phyloP scores from a whole-genome alignment of 257 asterid genomes.

The Echium plantagineum region DNA sequence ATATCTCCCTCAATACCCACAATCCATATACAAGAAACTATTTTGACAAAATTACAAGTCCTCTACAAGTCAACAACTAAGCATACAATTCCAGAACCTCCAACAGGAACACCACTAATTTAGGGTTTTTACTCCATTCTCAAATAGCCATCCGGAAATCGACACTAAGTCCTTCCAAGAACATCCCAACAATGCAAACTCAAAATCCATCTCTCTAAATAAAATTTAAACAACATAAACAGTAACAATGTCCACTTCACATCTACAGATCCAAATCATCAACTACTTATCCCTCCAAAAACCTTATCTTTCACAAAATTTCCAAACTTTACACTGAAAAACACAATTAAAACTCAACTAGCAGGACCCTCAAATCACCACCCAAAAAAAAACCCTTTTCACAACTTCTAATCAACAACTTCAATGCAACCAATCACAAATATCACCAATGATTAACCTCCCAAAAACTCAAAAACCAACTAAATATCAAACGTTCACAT shows the following conservation, averaged over 20 bases:
- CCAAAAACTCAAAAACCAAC: slow-evolving; percentile 17
- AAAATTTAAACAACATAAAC: slow-evolving; percentile 17
- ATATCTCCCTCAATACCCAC: slow-evolving; percentile 41
- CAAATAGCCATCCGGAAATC: slow-evolving; percentile 38
- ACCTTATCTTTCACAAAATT: slow-evolving; percentile 23
- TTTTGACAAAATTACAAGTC: slow-evolving; percentile 4
- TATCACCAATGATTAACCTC: slow-evolving; percentile 13
- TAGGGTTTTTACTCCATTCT: slow-evolving; percentile 38
- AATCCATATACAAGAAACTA: slow-evolving; percentile 39
- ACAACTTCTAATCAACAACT: slow-evolving; percentile 42
- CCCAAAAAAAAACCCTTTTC: slow-evolving; percentile 23
- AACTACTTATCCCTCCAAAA: slow-evolving; percentile 73
- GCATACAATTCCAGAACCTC: slow-evolving; percentile 1
- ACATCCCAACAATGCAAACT: slow-evolving; percentile 27
- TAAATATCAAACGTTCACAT: slow-evolving; percentile 20
- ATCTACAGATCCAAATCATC: slow-evolving; percentile 42
- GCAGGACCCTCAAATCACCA: slow-evolving; percentile 19
- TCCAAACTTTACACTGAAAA: slow-evolving; percentile 26
- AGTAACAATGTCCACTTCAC: slow-evolving; percentile 25
- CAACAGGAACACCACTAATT: slow-evolving; percentile 26
- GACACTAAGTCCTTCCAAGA: slow-evolving; percentile 26
- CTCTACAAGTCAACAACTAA: slow-evolving; percentile 1
- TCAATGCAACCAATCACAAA: slow-evolving; percentile 6
- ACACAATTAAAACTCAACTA: slow-evolving; percentile 2
- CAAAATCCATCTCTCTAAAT: slow-evolving; percentile 37